Percentiles rank a stretch among this genome's conserved stretches.
These are phyloP conservation scores for Prunus mongolica DNA, from an alignment of 306 rosid species.

Conservation along the genomic window DNA sequence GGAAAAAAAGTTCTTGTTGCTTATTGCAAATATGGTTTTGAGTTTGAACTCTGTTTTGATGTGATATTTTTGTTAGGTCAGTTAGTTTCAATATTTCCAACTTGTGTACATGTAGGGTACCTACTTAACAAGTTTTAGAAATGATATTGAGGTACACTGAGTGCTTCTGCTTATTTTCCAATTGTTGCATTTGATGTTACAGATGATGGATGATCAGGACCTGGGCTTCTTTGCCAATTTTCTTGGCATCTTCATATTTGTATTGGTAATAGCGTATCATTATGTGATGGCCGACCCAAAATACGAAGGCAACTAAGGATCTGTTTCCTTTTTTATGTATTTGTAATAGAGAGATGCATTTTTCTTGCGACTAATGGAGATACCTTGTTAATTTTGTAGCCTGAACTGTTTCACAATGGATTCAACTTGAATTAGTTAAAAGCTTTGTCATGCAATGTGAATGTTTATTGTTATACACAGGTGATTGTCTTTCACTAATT, in stretches of 20 bases:
- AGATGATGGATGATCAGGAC: conserved; percentile 89
- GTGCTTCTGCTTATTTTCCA: neutral
- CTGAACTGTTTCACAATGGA: conserved; percentile 23
- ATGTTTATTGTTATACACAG: neutral
- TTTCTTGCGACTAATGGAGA: conserved; percentile 6
- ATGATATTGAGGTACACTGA: neutral
- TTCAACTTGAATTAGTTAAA: conserved; percentile 24
- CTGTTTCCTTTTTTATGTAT: neutral
- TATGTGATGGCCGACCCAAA: conserved; percentile 89
- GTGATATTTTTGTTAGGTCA: neutral
- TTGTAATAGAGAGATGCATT: conserved; percentile 18
- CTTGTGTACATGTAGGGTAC: neutral
- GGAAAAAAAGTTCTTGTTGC: neutral
- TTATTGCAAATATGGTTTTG: neutral
- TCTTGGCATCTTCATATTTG: conserved; percentile 79
- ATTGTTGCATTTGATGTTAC: conserved; percentile 13
- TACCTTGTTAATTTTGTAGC: conserved; percentile 29
- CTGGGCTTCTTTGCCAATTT: conserved; percentile 93
- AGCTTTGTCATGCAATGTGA: conserved; percentile 10
- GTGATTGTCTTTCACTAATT: too few relatives aligned
- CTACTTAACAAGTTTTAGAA: neutral
- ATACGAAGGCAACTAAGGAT: conserved; percentile 58
- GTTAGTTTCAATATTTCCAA: neutral
- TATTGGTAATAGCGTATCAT: conserved; percentile 80
- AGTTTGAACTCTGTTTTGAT: neutral